A percentile compares a stretch with the other conserved stretches of the same genome.
Conservation (phyloP, 2,329 filamentous ascomycete genomes). For the Colletotrichum coccodes region DNA sequence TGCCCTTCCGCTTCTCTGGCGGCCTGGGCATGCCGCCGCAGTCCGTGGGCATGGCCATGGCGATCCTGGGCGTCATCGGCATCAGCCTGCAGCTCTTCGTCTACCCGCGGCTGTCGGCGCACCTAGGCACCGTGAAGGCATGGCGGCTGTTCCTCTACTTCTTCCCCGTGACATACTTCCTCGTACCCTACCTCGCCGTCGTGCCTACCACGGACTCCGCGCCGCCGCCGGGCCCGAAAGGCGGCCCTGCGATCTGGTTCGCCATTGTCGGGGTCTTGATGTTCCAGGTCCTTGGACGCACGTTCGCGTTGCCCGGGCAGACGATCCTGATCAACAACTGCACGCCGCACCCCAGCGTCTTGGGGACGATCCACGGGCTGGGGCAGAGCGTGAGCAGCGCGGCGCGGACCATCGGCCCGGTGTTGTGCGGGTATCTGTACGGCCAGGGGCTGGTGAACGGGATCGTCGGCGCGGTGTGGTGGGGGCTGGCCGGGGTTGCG, state of each 20-base stretch:
- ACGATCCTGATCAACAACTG: constrained; percentile 60
- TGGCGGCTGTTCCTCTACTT: constrained; percentile 76
- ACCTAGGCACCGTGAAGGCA: constrained; percentile 74
- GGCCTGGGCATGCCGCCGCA: constrained; percentile 79
- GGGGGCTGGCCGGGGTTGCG: constrained; percentile 62
- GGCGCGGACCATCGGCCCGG: constrained; percentile 68
- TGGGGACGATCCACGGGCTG: constrained; percentile 60
- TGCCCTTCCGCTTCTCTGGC: constrained; percentile 75
- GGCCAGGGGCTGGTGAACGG: constrained; percentile 67
- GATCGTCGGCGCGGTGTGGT: constrained; percentile 68
- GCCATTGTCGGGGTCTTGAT: constrained; percentile 71
- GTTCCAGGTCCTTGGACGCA: constrained; percentile 73
- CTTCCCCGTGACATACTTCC: constrained; percentile 76
- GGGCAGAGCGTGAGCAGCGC: constrained; percentile 69
- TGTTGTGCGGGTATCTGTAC: constrained; percentile 69
- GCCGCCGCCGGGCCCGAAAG: constrained; percentile 60
- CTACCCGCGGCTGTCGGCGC: constrained; percentile 74
- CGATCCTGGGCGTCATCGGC: constrained; percentile 80
- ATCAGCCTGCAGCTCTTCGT: constrained; percentile 77
- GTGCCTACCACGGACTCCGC: constrained; percentile 65
- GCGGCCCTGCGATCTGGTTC: constrained; percentile 70
- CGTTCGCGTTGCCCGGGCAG: constrained; percentile 64
- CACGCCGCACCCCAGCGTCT: constrained; percentile 57
- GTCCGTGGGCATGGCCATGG: constrained; percentile 81
- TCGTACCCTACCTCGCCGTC: constrained; percentile 77